Evolutionary conservation across 805 yeast species (phyloP).

Genomic region (Debaryomyces hansenii): DNA sequence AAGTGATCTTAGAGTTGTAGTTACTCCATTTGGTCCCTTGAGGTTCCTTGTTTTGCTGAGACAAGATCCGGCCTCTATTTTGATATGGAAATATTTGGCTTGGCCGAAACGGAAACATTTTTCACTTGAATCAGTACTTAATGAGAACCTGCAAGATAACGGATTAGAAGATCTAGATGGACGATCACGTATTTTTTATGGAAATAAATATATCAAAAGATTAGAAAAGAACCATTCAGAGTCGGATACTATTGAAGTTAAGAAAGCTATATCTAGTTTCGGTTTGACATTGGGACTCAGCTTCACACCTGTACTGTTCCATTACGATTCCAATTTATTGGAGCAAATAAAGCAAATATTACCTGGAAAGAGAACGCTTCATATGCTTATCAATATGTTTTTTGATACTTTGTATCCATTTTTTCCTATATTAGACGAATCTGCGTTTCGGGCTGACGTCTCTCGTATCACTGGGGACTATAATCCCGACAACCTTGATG

Average conservation of each 20-base stretch:
- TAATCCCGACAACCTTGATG: background rate
- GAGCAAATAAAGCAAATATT: background rate
- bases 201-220: slow-evolving; percentile 4
- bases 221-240: background rate
- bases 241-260: background rate
- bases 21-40: background rate
- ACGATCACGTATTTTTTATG: slow-evolving; percentile 2
- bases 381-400: background rate
- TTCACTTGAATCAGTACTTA: background rate
- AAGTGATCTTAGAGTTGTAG: background rate
- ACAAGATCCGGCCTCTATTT: background rate
- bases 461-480: background rate
- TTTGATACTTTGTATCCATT: background rate
- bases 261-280: slow-evolving; percentile 1
- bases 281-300: slow-evolving; percentile 1
- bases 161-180: background rate
- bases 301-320: background rate
- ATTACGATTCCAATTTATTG: background rate
- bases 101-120: background rate
- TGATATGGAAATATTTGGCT: background rate
- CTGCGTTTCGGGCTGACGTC: background rate
- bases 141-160: background rate
- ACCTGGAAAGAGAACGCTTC: background rate
- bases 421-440: slow-evolving; percentile 3
- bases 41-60: background rate